Evolutionary conservation across 2,329 filamentous ascomycete species (phyloP), one percentile per base, ranked within the genome.

Genomic region (Colletotrichum plurivorum): DNA sequence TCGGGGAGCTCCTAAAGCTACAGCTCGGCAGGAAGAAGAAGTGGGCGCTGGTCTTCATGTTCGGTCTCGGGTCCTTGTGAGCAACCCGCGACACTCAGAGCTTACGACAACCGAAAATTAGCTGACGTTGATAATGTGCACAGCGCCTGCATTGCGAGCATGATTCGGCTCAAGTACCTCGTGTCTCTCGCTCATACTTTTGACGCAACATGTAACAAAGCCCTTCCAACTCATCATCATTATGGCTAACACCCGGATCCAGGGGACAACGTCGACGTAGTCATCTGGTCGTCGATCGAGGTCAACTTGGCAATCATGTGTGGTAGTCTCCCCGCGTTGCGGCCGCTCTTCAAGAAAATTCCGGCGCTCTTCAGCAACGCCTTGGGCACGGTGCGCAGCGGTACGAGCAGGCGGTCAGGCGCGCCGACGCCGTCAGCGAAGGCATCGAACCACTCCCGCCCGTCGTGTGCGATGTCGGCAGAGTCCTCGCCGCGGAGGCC

Each of bases 301-400:
- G 69, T 73, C 12, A 74, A 75, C 53, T 70, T 76, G 2, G 83
- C 81, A 3, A 83, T 85, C 22, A 77, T 78, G n/a, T 83, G 78
- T 5, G 83, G 81, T 53, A 84, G 82, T 54, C 80, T 83, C 1
- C 77, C 78, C 4, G 78, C 81, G 8, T 79, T 77, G 2, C 83
- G 81, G 0, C 84, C 80, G 7, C 79, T 84, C 5, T 36, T 69
- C 54, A 51, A 63, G 63, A 55, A 45, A 12, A 15, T 60, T n/a
- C 22, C 55, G 2, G 45, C 10, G 1, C 5, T 43, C n/a, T 4
- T 46, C 39, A 63, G 1, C 5, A 54, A 22, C 1, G 25, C 39
- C 41, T 16, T 20, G 25, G 18, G 15, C 3, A 63, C 49, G 0
- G 25, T 18, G 8, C 59, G 46, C 2, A 63, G 39, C 25, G 39